Conservation (phyloP, 768 basidiomycete genomes). For the Calocybe gangraenosa region DNA sequence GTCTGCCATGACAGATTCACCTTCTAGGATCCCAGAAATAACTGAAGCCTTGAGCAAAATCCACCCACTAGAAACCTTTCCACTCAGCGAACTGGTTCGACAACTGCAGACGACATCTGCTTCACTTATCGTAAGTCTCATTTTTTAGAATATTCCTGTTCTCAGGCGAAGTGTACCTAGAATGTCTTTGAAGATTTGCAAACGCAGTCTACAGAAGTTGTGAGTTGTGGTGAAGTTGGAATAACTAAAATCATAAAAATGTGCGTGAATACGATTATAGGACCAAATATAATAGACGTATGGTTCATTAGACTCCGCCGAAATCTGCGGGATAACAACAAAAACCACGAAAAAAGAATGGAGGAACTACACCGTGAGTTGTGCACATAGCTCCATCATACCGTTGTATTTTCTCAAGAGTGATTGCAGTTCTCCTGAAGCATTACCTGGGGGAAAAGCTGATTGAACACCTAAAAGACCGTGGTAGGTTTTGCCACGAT, state of each 20-base stretch:
- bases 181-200: conserved; percentile 40
- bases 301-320: conserved; percentile 34
- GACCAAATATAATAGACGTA: neutral
- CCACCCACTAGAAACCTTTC: conserved; percentile 13
- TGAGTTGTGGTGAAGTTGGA: conserved; percentile 33
- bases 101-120: conserved; percentile 26
- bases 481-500: conserved; percentile 30
- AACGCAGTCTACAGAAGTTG: conserved; percentile 39
- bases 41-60: neutral
- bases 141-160: conserved; percentile 37
- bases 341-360: conserved; percentile 37
- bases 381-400: neutral
- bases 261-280: conserved; percentile 22
- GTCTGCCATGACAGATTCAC: too few relatives aligned
- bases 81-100: conserved; percentile 11
- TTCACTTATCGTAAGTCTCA: conserved; percentile 25
- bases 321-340: conserved; percentile 40
- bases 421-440: conserved; percentile 38
- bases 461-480: conserved; percentile 37
- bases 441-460: conserved; percentile 41
- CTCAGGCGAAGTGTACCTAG: too few relatives aligned
- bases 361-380: conserved; percentile 47
- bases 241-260: conserved; percentile 35
- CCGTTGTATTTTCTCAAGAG: neutral
- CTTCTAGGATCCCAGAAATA: too few relatives aligned